These are phyloP conservation scores for Cryphonectria radicalis DNA, from an alignment of 2,329 filamentous ascomycete species.

Conservation along the genomic window DNA sequence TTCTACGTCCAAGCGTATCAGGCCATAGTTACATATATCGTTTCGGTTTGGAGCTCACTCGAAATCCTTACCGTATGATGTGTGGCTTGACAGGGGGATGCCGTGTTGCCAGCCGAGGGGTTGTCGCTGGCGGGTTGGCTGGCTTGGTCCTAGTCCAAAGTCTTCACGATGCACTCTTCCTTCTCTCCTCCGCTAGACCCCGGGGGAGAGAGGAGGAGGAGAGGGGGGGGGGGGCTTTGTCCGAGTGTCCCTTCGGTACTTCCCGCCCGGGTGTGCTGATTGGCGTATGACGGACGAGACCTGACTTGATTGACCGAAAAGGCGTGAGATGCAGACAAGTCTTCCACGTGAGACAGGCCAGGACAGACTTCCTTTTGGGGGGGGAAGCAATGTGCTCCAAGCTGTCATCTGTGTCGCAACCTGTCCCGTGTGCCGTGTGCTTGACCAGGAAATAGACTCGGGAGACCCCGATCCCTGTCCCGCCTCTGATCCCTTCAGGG, in stretches of 20 bases:
- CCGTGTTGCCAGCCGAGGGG: constrained; percentile 5
- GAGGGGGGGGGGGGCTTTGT: neutral
- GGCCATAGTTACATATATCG: constrained; percentile 15
- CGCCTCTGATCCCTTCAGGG: neutral
- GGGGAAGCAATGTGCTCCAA: neutral
- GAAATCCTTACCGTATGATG: constrained; percentile 11
- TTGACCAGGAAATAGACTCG: neutral
- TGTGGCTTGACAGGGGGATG: constrained; percentile 25
- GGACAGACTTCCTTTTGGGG: constrained; percentile 4
- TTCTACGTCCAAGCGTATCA: neutral
- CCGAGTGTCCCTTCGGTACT: constrained; percentile 3
- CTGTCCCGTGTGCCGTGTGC: neutral
- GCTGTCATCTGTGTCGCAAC: too few species aligned
- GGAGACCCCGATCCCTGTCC: neutral
- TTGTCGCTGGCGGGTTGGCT: constrained; percentile 5
- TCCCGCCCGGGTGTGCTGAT: neutral
- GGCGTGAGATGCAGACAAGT: neutral
- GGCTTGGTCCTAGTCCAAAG: constrained; percentile 1
- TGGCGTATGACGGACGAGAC: neutral
- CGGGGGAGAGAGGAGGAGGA: too few species aligned
- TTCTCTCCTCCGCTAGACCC: too few species aligned
- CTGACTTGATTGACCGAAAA: neutral
- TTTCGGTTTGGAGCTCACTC: neutral
- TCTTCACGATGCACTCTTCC: constrained; percentile 17
- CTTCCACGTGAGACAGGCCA: constrained; percentile 21